Percentiles rank a stretch among this genome's conserved stretches.
Conservation (phyloP, 1,284 basidiomycete genomes). For the Moniliophthora roreri region DNA sequence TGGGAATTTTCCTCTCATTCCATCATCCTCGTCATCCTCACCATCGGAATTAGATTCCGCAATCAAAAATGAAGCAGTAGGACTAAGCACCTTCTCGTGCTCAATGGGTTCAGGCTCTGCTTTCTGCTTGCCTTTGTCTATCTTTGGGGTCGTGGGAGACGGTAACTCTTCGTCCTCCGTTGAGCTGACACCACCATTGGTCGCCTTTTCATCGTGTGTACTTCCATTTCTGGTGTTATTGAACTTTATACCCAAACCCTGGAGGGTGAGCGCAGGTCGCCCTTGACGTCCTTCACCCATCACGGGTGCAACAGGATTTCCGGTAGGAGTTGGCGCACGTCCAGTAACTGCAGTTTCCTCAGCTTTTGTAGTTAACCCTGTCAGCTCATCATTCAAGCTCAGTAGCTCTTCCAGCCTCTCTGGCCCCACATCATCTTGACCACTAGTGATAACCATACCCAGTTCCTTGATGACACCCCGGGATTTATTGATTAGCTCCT, state of each 20-base stretch:
- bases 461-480: background rate
- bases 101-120: conserved; percentile 68
- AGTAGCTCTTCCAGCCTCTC: conserved; percentile 65
- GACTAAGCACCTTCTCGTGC: conserved; percentile 69
- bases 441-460: background rate
- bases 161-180: conserved; percentile 32
- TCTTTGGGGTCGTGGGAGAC: conserved; percentile 53
- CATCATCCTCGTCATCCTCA: conserved; percentile 63
- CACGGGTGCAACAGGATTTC: background rate
- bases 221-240: background rate
- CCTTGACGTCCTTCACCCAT: background rate
- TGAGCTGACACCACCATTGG: conserved; percentile 1
- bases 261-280: background rate
- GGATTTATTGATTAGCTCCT: background rate
- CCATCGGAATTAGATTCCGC: conserved; percentile 30
- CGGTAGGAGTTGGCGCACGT: background rate
- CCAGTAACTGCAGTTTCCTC: background rate
- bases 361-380: conserved; percentile 46
- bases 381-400: conserved; percentile 70
- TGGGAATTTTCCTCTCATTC: conserved; percentile 37
- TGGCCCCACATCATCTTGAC: conserved; percentile 41
- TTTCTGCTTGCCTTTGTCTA: conserved; percentile 75
- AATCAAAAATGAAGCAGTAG: conserved; percentile 55
- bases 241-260: background rate
- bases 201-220: background rate